These are phyloP conservation scores for Capsicum chinense DNA, from an alignment of 257 asterid genomes.

Conservation along the genomic window DNA sequence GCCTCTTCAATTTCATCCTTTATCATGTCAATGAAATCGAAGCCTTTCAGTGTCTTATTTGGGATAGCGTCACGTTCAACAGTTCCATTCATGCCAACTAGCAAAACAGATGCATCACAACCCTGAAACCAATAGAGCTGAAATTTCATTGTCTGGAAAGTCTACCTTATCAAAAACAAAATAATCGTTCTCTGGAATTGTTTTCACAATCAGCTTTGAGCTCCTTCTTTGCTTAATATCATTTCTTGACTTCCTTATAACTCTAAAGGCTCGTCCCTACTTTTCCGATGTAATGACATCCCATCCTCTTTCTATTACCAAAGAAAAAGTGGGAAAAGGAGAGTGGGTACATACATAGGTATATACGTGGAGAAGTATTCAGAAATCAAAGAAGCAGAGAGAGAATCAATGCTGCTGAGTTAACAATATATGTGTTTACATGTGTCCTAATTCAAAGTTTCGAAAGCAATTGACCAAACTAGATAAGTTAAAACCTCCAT, in stretches of 20 bases:
- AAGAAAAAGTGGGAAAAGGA: neutral
- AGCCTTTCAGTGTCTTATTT: conserved; percentile 45
- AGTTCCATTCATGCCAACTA: conserved; percentile 24
- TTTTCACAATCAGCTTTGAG: neutral
- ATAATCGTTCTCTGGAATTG: neutral
- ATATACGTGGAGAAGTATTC: neutral
- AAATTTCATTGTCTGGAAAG: conserved; percentile 6
- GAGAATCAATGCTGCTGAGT: neutral
- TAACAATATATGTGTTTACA: neutral
- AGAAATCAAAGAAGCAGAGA: conserved; percentile 8
- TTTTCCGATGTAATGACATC: neutral
- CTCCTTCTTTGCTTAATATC: neutral
- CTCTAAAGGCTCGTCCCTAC: neutral
- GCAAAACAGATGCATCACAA: conserved; percentile 47
- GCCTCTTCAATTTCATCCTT: conserved; percentile 41
- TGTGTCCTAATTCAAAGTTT: neutral
- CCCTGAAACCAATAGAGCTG: conserved; percentile 34
- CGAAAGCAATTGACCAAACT: neutral
- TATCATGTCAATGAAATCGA: conserved; percentile 37
- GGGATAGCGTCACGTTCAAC: conserved; percentile 44
- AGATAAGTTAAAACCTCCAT: neutral
- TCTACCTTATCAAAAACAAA: neutral
- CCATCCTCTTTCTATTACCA: neutral
- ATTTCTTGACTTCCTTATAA: neutral
- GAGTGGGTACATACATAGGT: neutral